Conservation (phyloP, 441 rosid genomes). For the Erysimum pusillum region DNA sequence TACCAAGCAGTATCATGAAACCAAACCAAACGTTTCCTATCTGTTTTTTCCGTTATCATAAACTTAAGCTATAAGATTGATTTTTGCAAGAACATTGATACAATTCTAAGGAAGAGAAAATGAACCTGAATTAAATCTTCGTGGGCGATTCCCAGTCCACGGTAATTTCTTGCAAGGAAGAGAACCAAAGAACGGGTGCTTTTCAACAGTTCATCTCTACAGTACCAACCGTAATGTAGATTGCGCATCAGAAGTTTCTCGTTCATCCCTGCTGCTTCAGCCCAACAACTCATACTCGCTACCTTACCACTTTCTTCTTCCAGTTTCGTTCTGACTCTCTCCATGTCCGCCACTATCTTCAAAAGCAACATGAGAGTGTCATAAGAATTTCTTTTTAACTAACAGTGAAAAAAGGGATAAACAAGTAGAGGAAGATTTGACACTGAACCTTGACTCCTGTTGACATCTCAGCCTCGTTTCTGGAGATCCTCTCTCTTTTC, state of each 20-base stretch:
- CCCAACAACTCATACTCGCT: constrained; percentile 77
- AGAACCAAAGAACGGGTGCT: constrained; percentile 73
- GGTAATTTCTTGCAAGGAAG: constrained; percentile 79
- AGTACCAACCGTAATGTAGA: constrained; percentile 76
- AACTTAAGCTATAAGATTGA: not conserved
- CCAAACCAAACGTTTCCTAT: not conserved
- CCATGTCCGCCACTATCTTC: constrained; percentile 73
- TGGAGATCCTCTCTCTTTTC: constrained; percentile 63
- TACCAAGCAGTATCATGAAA: constrained; percentile 17
- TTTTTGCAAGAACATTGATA: not conserved
- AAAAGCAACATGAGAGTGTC: constrained; percentile 33
- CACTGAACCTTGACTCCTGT: constrained; percentile 76
- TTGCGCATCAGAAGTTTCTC: constrained; percentile 64
- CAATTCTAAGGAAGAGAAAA: constrained; percentile 8
- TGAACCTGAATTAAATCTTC: constrained; percentile 84
- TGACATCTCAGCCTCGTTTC: constrained; percentile 80
- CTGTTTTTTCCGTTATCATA: not conserved
- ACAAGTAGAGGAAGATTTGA: constrained; percentile 43
- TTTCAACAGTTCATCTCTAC: constrained; percentile 78
- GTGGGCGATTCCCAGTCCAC: constrained; percentile 69
- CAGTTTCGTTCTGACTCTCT: constrained; percentile 65
- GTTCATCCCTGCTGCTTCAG: constrained; percentile 78
- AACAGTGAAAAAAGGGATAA: constrained; percentile 1
- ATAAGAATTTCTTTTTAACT: constrained; percentile 37
- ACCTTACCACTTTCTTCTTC: constrained; percentile 70